Base-by-base conservation (phyloP, 2,329 filamentous ascomycete genomes). In the Paracorniculantispora psalliotae region DNA sequence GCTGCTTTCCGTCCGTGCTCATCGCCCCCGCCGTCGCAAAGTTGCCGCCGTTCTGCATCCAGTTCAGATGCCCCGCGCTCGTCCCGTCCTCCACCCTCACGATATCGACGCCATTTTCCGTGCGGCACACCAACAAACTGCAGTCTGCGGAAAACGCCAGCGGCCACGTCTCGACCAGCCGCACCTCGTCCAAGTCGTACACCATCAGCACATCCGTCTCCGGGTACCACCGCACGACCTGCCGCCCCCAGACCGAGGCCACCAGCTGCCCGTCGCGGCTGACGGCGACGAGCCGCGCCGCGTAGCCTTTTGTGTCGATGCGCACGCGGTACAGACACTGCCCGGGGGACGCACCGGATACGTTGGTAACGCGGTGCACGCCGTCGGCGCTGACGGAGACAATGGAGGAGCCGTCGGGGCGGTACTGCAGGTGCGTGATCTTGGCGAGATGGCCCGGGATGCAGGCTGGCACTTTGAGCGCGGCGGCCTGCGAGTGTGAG, bases 111-210 rank as follows among this genome's bases (percentile, higher is more conserved):
- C 67, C 67, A 1, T 64, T 64, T 57, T 68, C 67, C 4, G 65
- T 69, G 53, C 66, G 63, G 28, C 66, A 69, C 17, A 49, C 61
- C 52, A 69, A 46, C 23, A 66, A 63, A 43, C 61, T 35, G 39
- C 65, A 65, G 44, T 68, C 66, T 17, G 66, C 64, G 26, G 67
- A 69, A n/a, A 69, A 62, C 15, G 58, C 61, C 52, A 69, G 57
- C 41, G 67, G 67, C 67, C 67, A 69, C 3, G 65, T 66, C 58
- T 69, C 67, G 13, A 35, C 52, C 23, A 17, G 21, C 39, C 66
- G 52, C 37, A 64, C 61, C 33, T 53, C 61, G 46, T 67, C 60
- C 33, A 69, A 48, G 57, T 65, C 63, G 59, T 66, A 69, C 5
- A 19, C 60, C 23, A 61, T 60, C 56, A 68, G 55, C 21, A 53